Percentiles rank a stretch among this genome's conserved stretches.
phyloP scores from a whole-genome alignment of 345 rosid species.

The Chamaenerion angustifolium region DNA sequence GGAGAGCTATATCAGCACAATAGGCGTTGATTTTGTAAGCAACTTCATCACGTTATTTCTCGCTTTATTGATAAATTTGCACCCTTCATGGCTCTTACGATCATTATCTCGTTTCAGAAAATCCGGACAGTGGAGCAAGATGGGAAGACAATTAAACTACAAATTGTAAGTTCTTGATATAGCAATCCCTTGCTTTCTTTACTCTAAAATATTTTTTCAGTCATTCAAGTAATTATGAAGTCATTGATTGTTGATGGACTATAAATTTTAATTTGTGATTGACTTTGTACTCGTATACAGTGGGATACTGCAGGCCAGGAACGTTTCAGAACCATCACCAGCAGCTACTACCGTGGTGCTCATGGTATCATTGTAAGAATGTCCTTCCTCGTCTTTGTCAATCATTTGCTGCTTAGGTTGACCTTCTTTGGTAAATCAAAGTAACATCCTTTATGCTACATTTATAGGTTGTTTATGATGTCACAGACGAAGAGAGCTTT shows the following conservation, averaged over 20 bases:
- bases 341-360: constrained; percentile 95
- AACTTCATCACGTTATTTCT: background rate
- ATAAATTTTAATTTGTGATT: background rate
- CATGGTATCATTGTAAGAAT: constrained; percentile 77
- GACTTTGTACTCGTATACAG: constrained; percentile 19
- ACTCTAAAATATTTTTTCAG: background rate
- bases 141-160: constrained; percentile 77
- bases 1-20: constrained; percentile 89
- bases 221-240: background rate
- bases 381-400: constrained; percentile 1
- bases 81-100: background rate
- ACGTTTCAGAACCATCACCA: constrained; percentile 86
- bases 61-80: background rate
- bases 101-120: constrained; percentile 27
- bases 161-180: constrained; percentile 33
- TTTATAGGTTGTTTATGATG: constrained; percentile 54
- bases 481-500: constrained; percentile 69
- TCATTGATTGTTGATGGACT: background rate
- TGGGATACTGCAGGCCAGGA: constrained; percentile 99
- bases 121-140: constrained; percentile 90
- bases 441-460: background rate
- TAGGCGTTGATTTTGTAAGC: constrained; percentile 89
- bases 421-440: too few species aligned
- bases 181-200: background rate
- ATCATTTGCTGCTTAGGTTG: too few species aligned